These are phyloP conservation scores for Apiospora kogelbergensis DNA, from an alignment of 2,329 filamentous ascomycete genomes.

Conservation along the genomic window DNA sequence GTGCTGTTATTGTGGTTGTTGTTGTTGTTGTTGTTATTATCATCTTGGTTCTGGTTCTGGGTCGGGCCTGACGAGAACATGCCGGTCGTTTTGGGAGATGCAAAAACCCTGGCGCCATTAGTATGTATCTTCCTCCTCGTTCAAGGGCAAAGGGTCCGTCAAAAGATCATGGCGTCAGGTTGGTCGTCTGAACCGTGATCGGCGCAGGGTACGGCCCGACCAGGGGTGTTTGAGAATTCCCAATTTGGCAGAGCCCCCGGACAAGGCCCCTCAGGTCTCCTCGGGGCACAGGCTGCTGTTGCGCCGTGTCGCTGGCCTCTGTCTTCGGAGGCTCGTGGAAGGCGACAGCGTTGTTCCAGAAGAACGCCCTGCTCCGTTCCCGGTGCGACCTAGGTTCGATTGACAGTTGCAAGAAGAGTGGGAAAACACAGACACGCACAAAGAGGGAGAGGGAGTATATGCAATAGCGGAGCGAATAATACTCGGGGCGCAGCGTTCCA, in stretches of 20 bases:
- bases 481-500: slow-evolving; percentile 24
- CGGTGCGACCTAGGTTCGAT: background rate
- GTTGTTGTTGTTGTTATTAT: too few relatives aligned
- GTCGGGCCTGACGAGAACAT: slow-evolving; percentile 14
- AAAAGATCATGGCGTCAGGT: slow-evolving; percentile 39
- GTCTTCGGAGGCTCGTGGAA: background rate
- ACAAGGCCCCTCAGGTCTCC: background rate
- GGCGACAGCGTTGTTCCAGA: slow-evolving; percentile 11
- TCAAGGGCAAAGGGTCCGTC: slow-evolving; percentile 35
- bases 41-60: slow-evolving; percentile 1
- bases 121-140: slow-evolving; percentile 8
- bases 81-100: slow-evolving; percentile 26
- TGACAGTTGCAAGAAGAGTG: background rate
- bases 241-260: slow-evolving; percentile 7
- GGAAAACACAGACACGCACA: too few relatives aligned
- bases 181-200: slow-evolving; percentile 42
- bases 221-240: slow-evolving; percentile 17
- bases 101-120: slow-evolving; percentile 22
- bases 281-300: background rate
- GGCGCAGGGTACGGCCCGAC: slow-evolving; percentile 33
- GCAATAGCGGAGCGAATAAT: background rate
- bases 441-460: background rate
- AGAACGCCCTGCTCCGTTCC: background rate
- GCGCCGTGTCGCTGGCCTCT: slow-evolving; percentile 1
- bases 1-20: too few relatives aligned